These are phyloP conservation scores for Hemileccinum hortonii DNA, from an alignment of 1,284 basidiomycete species.

Conservation along the genomic window DNA sequence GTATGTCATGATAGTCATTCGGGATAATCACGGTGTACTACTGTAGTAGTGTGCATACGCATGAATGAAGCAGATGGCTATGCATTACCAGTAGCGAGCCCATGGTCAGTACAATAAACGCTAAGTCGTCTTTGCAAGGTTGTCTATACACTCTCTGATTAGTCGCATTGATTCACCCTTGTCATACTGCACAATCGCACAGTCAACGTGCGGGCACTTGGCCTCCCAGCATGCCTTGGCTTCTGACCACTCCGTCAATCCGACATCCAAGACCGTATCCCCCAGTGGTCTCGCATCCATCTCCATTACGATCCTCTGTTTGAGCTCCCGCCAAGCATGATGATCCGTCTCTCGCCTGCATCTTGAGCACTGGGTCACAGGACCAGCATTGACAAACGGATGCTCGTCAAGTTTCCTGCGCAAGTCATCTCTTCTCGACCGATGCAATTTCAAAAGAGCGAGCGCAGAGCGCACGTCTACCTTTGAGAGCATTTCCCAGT, in stretches of 20 bases:
- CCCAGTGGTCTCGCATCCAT: slow-evolving; percentile 58
- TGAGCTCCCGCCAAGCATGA: slow-evolving; percentile 62
- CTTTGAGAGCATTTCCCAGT: slow-evolving; percentile 46
- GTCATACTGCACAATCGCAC: slow-evolving; percentile 55
- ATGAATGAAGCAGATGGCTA: too few species aligned
- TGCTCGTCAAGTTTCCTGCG: slow-evolving; percentile 50
- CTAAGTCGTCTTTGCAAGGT: slow-evolving; percentile 42
- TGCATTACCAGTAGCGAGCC: too few species aligned
- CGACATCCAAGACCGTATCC: slow-evolving; percentile 50
- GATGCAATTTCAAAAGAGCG: slow-evolving; percentile 53
- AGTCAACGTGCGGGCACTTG: slow-evolving; percentile 45
- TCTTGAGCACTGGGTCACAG: slow-evolving; percentile 42
- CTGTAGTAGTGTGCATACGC: too few species aligned
- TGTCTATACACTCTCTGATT: slow-evolving; percentile 52
- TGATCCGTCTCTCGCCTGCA: slow-evolving; percentile 53
- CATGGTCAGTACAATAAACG: too few species aligned
- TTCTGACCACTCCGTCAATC: slow-evolving; percentile 54
- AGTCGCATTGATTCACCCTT: slow-evolving; percentile 52
- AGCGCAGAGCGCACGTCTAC: slow-evolving; percentile 51
- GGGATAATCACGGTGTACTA: too few species aligned
- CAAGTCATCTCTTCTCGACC: slow-evolving; percentile 46
- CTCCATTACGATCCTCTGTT: slow-evolving; percentile 52
- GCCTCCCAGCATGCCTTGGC: slow-evolving; percentile 59
- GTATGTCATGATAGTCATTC: too few species aligned
- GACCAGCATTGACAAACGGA: slow-evolving; percentile 54